phyloP scores from a whole-genome alignment of 768 basidiomycete genomes.

The Leccinum pellstonianum region DNA sequence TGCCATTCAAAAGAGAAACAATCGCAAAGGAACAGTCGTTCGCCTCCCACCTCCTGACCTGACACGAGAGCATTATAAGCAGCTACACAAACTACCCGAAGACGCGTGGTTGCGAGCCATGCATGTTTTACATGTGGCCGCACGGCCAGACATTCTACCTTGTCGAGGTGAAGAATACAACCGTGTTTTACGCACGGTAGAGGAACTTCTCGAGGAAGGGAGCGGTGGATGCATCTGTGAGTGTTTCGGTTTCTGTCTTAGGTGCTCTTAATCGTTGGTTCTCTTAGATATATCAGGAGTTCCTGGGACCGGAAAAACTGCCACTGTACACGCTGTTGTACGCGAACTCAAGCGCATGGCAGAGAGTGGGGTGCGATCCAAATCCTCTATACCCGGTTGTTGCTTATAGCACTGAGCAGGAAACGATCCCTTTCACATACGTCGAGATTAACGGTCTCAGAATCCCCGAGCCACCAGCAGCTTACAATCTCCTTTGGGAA shows the following conservation, averaged over 20 bases:
- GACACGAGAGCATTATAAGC: constrained; percentile 37
- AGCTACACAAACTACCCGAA: constrained; percentile 52
- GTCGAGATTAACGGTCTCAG: constrained; percentile 97
- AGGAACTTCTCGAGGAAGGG: constrained; percentile 86
- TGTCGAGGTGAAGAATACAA: constrained; percentile 87
- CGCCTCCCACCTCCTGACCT: constrained; percentile 37
- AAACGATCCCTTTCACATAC: constrained; percentile 91
- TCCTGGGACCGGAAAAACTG: constrained; percentile 98
- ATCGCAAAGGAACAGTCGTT: constrained; percentile 28
- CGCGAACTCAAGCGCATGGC: constrained; percentile 90
- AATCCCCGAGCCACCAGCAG: constrained; percentile 89
- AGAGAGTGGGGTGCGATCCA: constrained; percentile 59
- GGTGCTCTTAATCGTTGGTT: constrained; percentile 1
- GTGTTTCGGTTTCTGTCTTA: constrained; percentile 25
- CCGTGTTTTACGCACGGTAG: constrained; percentile 70
- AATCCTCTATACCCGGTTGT: background rate
- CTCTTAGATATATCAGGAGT: constrained; percentile 90
- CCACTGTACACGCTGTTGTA: constrained; percentile 92
- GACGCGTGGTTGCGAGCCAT: constrained; percentile 88
- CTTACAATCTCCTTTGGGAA: constrained; percentile 92
- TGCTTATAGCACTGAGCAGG: constrained; percentile 45
- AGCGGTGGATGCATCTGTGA: constrained; percentile 94
- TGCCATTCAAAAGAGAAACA: constrained; percentile 48
- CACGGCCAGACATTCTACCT: constrained; percentile 84
- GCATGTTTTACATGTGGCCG: constrained; percentile 90